Evolutionary conservation across 2,329 filamentous ascomycete genomes (phyloP), one percentile per base, ranked within the genome.

Genomic region (Arthrobotrys megalospora): DNA sequence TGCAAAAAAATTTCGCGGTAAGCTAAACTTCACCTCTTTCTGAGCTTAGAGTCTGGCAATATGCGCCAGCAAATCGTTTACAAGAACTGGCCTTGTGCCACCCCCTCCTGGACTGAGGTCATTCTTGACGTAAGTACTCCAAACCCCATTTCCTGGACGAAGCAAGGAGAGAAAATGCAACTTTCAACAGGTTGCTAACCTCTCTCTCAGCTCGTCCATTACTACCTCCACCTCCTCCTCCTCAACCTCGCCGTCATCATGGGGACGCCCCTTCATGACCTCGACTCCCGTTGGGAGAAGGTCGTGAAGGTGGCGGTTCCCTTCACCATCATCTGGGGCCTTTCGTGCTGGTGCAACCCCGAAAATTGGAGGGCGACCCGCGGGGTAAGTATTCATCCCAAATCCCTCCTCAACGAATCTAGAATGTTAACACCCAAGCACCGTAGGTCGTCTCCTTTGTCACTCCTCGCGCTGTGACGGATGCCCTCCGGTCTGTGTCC

Each of bases 251-350:
- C 41, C 66, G 24, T n/a, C 10, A 45, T 71, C 48, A 24, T 76
- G 28, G 60, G 53, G 60, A 71, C 66, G 12, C 73, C 66, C 65
- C 38, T 41, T 28, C 32, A 28, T 19, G 73, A 71, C n/a, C 66
- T 77, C 41, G n/a, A 38, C 28, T 77, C 73, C 60, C 19, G 12
- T 5, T 12, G 12, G 41, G 73, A 60, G 60, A 60, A 53, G 38
- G 32, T 71, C 58, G 73, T 77, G 73, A 77, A 77, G 66, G 73
- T 48, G n/a, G 66, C n/a, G 1, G 38, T 62, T 8, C 58, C 66
- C 73, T 71, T 77, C 66, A 24, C 58, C 50, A 19, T 67, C 28
- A 45, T 67, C 43, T 77, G 73, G 73, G 65, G 64, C 65, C 66
- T 77, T 43, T 47, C 66, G 12, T 77, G 73, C 36, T 62, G 21